Evolutionary conservation across 75 land plant genomes (phyloP).

Genomic region (Larix kaempferi): DNA sequence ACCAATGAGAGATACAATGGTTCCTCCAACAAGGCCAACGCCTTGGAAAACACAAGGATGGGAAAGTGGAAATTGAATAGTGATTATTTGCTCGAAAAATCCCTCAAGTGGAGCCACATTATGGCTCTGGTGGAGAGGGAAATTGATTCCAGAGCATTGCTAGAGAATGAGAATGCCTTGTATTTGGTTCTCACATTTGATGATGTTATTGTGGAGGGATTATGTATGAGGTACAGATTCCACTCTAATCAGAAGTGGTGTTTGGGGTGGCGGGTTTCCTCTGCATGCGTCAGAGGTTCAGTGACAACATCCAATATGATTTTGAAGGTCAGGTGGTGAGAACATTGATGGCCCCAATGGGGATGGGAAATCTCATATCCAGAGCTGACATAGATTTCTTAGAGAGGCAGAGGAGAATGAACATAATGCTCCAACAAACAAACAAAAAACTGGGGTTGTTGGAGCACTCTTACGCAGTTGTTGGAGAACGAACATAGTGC

Average conservation of each 20-base stretch:
- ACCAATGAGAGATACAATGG: conserved; percentile 15
- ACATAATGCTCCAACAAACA: no score
- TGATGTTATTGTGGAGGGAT: conserved; percentile 34
- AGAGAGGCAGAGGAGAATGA: no score
- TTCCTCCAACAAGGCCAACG: conserved; percentile 1
- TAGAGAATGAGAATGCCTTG: conserved; percentile 6
- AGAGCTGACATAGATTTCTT: no score
- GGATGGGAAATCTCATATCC: no score
- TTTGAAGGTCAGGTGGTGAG: no score
- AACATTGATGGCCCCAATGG: no score
- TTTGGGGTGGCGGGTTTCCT: no score
- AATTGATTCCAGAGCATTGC: not conserved
- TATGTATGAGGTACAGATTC: conserved; percentile 19
- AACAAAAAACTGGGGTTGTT: no score
- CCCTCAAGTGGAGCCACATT: conserved; percentile 12
- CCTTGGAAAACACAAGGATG: conserved; percentile 11
- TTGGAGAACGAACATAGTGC: no score
- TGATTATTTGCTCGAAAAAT: conserved; percentile 21
- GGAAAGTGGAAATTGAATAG: conserved; percentile 8
- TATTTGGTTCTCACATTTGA: conserved; percentile 35
- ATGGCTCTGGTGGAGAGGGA: not conserved
- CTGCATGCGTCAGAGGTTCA: no score
- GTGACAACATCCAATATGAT: no score
- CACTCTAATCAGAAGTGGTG: not conserved
- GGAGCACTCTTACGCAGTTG: no score